A percentile compares a stretch with the other conserved stretches of the same genome.
phyloP scores from a whole-genome alignment of 805 yeast genomes.

The Yarrowia sp. region DNA sequence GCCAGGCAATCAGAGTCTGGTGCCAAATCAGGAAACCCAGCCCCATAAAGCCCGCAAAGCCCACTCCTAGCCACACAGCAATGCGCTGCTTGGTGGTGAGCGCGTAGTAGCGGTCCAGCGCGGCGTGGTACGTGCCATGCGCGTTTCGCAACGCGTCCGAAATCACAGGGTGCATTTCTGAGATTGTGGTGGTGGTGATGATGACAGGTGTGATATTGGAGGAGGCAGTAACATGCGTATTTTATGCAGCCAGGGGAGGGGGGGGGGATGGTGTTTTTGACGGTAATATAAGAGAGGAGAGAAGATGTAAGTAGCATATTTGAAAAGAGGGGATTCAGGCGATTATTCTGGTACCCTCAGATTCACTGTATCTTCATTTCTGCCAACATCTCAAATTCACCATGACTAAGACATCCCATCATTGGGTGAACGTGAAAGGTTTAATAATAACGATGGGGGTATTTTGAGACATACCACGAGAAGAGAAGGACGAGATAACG shows the following conservation, averaged over 20 bases:
- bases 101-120: constrained; percentile 36
- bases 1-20: constrained; percentile 47
- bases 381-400: background rate
- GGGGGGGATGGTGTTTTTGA: too few species aligned
- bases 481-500: too few species aligned
- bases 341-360: background rate
- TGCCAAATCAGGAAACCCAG: constrained; percentile 49
- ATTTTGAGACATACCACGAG: too few species aligned
- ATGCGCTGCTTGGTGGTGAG: constrained; percentile 40
- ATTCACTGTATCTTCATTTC: background rate
- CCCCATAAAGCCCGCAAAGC: constrained; percentile 38
- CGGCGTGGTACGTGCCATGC: constrained; percentile 30
- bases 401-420: background rate
- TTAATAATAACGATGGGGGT: background rate
- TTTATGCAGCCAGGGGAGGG: background rate
- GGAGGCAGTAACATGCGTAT: background rate
- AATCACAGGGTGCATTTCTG: constrained; percentile 33
- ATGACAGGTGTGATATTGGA: constrained; percentile 2
- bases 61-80: constrained; percentile 39
- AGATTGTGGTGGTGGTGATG: background rate
- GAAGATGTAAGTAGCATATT: background rate
- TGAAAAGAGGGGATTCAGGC: background rate
- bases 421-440: constrained; percentile 4
- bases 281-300: background rate
- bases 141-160: constrained; percentile 38